phyloP scores from a whole-genome alignment of 1,139 yeast species.

The Protomyces lactucae-debilis region DNA sequence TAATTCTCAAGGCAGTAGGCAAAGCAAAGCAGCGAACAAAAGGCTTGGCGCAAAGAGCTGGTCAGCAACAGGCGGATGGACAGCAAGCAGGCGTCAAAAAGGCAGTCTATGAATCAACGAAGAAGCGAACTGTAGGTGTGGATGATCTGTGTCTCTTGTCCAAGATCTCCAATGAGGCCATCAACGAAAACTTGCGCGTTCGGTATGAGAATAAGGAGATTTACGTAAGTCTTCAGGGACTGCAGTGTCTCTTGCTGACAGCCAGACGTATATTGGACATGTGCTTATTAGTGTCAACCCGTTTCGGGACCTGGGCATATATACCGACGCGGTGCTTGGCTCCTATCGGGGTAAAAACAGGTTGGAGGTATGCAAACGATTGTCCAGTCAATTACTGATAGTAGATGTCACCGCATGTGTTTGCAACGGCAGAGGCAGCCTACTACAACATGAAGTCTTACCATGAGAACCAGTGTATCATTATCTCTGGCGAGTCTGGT shows the following conservation, averaged over 20 bases:
- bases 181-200: slow-evolving; percentile 84
- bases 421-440: slow-evolving; percentile 96
- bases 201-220: slow-evolving; percentile 85
- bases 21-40: slow-evolving; percentile 24
- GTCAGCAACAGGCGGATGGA: slow-evolving; percentile 9
- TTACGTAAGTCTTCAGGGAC: slow-evolving; percentile 55
- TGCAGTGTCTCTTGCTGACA: not conserved
- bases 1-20: not conserved
- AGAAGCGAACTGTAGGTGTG: slow-evolving; percentile 95
- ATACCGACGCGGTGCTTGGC: slow-evolving; percentile 69
- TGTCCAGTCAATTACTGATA: slow-evolving; percentile 38
- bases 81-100: slow-evolving; percentile 50
- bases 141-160: slow-evolving; percentile 87
- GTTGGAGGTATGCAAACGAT: slow-evolving; percentile 47
- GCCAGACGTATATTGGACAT: slow-evolving; percentile 36
- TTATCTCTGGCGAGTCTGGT: slow-evolving; percentile 97
- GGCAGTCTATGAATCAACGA: slow-evolving; percentile 84
- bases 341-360: slow-evolving; percentile 87
- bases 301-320: slow-evolving; percentile 90
- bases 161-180: slow-evolving; percentile 84
- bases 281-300: slow-evolving; percentile 89
- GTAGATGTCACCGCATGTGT: slow-evolving; percentile 89
- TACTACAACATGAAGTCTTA: slow-evolving; percentile 92
- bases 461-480: slow-evolving; percentile 94
- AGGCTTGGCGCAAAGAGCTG: slow-evolving; percentile 14